Evolutionary conservation across 2,329 filamentous ascomycete species (phyloP).

Genomic region (Waltergamsia citrina): DNA sequence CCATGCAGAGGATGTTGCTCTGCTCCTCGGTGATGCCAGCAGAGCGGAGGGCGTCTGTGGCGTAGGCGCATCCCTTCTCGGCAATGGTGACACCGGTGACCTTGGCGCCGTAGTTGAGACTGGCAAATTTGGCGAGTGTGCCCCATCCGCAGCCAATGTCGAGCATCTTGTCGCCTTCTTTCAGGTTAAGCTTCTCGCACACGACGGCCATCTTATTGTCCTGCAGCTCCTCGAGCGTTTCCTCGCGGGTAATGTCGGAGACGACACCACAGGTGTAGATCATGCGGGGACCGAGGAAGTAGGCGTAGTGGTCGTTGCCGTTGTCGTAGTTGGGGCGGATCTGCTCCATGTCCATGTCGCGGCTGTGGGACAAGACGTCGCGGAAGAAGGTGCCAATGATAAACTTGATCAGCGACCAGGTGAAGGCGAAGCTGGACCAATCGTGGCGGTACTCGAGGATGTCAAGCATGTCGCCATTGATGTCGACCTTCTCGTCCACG

Average conservation of each 20-base stretch:
- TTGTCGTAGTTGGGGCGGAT: slow-evolving; percentile 96
- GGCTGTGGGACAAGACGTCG: slow-evolving; percentile 86
- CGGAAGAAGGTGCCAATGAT: slow-evolving; percentile 71
- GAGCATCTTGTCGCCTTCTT: slow-evolving; percentile 73
- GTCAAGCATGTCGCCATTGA: slow-evolving; percentile 89
- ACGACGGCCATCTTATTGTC: slow-evolving; percentile 95
- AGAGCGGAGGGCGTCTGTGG: slow-evolving; percentile 79
- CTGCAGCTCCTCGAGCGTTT: slow-evolving; percentile 88
- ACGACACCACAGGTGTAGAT: slow-evolving; percentile 97
- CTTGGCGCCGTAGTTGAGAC: slow-evolving; percentile 78
- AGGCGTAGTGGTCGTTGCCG: slow-evolving; percentile 96
- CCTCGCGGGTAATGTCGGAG: slow-evolving; percentile 76
- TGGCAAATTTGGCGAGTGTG: slow-evolving; percentile 88
- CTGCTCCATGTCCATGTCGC: slow-evolving; percentile 76
- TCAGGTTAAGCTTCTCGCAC: slow-evolving; percentile 86
- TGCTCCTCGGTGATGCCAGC: slow-evolving; percentile 78
- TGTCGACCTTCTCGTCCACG: slow-evolving; percentile 88
- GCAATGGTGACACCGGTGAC: slow-evolving; percentile 89
- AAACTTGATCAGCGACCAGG: slow-evolving; percentile 80
- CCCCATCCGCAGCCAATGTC: slow-evolving; percentile 97
- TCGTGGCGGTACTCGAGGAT: slow-evolving; percentile 90
- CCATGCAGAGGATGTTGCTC: slow-evolving; percentile 87
- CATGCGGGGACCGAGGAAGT: slow-evolving; percentile 98
- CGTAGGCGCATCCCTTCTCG: slow-evolving; percentile 94
- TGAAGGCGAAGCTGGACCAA: slow-evolving; percentile 93